Evolutionary conservation across 768 basidiomycete species (phyloP), one percentile per base, ranked within the genome.

Genomic region (Panaeolus cyanescens): DNA sequence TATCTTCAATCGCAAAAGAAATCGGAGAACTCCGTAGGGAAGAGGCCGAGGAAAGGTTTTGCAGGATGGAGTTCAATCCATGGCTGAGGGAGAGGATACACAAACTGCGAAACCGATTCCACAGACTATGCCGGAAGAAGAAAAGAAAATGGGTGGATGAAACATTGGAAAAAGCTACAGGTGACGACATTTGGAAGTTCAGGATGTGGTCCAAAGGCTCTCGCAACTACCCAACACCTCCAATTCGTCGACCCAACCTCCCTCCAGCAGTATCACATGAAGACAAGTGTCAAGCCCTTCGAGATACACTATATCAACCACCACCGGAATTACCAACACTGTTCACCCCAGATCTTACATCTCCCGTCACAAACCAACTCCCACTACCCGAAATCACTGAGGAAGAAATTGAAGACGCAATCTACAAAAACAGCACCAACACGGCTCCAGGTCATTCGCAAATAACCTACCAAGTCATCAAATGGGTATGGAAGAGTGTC

Each of bases 171-270:
- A 45, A 66, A 9, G 68, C 71, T 0, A 33, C 32, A 0, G 58
- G 62, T 0, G 58, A 67, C 12, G 65, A 69, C 7, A 68, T 74
- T 4, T 74, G 70, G 68, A 63, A 61, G 0, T 70, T 69, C 55
- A 40, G 42, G 2, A 62, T 62, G 2, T 73, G 71, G 71, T 69
- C 71, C 0, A 71, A 62, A 12, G 70, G 68, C 0, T 33, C 19
- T 0, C 36, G 68, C 0, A 69, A 69, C 63, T 74, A 74, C 64
- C 68, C 71, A 5, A 66, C 67, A 4, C 71, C 71, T 0, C 62
- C 70, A 1, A 71, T 74, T 17, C 28, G 63, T n/a, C 59, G 60
- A 3, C 33, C 31, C 13, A 60, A 62, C 4, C 54, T 28, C 12
- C 28, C 61, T 0, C 65, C 63, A 15, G 70, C 69, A 5, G 58